Evolutionary conservation across 495 filamentous ascomycete genomes (phyloP).

Genomic region (Penicillium longicatenatum): DNA sequence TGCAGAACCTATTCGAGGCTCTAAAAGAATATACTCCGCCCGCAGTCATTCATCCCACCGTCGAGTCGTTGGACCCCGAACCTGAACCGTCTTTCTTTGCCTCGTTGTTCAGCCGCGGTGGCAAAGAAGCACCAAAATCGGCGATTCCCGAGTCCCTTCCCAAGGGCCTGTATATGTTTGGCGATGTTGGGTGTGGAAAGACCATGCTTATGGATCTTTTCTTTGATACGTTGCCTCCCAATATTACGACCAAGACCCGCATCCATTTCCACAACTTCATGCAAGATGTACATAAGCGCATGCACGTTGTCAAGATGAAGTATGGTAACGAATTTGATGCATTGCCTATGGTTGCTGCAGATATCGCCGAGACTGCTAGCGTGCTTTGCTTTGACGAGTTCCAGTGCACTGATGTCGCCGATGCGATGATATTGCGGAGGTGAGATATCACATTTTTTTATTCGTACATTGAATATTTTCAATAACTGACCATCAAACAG

Average conservation of each 20-base stretch:
- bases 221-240: slow-evolving; percentile 84
- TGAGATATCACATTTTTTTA: slow-evolving; percentile 26
- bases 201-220: slow-evolving; percentile 99
- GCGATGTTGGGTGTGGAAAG: slow-evolving; percentile 97
- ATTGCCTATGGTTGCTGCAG: slow-evolving; percentile 88
- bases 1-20: slow-evolving; percentile 88
- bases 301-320: slow-evolving; percentile 86
- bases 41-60: slow-evolving; percentile 71
- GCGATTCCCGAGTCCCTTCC: slow-evolving; percentile 75
- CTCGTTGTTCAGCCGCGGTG: slow-evolving; percentile 63
- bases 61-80: slow-evolving; percentile 41
- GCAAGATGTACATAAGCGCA: slow-evolving; percentile 93
- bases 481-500: slow-evolving; percentile 37
- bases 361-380: slow-evolving; percentile 80
- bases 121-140: slow-evolving; percentile 30
- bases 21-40: slow-evolving; percentile 73
- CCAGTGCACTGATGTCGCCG: slow-evolving; percentile 97
- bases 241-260: slow-evolving; percentile 82
- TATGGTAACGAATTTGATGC: slow-evolving; percentile 91
- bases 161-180: slow-evolving; percentile 91
- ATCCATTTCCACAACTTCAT: slow-evolving; percentile 99
- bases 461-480: not conserved
- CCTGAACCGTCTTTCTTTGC: slow-evolving; percentile 68
- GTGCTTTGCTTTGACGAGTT: slow-evolving; percentile 99
- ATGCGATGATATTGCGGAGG: slow-evolving; percentile 95